Conservation (phyloP, 768 basidiomycete genomes). For the Boletales sp. region DNA sequence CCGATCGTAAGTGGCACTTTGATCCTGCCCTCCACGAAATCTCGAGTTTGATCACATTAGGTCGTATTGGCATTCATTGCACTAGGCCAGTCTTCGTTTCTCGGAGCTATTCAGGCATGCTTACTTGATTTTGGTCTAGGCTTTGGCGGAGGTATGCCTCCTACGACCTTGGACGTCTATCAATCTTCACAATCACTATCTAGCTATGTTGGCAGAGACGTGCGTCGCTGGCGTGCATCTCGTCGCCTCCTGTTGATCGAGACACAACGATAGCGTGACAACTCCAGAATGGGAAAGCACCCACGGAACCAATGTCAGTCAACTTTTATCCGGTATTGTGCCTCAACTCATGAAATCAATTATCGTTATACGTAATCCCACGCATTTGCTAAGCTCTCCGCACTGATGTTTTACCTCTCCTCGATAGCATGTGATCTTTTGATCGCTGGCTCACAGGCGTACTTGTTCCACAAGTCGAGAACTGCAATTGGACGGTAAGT, state of each 20-base stretch:
- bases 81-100: conserved; percentile 15
- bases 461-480: conserved; percentile 30
- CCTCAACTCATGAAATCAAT: background rate
- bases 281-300: conserved; percentile 33
- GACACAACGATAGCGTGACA: conserved; percentile 13
- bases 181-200: conserved; percentile 1
- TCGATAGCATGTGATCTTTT: conserved; percentile 33
- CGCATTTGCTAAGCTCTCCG: conserved; percentile 22
- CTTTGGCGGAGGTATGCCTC: conserved; percentile 26
- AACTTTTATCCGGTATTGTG: background rate
- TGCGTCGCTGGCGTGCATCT: conserved; percentile 1
- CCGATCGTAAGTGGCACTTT: conserved; percentile 27
- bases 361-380: background rate
- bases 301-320: conserved; percentile 29
- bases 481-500: conserved; percentile 24
- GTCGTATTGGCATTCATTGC: conserved; percentile 28
- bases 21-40: background rate
- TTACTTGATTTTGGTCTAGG: conserved; percentile 9
- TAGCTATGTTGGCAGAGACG: conserved; percentile 34
- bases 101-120: background rate
- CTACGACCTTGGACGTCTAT: background rate
- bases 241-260: background rate
- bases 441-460: conserved; percentile 32
- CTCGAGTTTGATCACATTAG: conserved; percentile 4
- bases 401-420: conserved; percentile 30